Evolutionary conservation across 441 rosid species (phyloP).

Genomic region (Erodium moschatum): DNA sequence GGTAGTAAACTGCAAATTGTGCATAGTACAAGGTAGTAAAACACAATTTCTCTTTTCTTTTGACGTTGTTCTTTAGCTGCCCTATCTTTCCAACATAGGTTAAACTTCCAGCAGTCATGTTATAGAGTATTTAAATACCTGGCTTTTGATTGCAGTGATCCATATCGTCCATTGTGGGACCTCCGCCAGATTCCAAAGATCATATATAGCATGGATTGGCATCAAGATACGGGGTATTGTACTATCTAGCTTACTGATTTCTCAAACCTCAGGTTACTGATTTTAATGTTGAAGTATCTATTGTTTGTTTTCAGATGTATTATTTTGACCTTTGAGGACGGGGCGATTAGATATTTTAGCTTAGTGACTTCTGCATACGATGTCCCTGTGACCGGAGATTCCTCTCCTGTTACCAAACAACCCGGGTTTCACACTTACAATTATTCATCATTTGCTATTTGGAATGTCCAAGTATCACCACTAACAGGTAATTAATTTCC

Average conservation of each 20-base stretch:
- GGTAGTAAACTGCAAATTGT: too few relatives aligned
- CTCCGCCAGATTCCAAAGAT: constrained; percentile 54
- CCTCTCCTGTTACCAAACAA: constrained; percentile 47
- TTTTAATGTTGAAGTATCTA: constrained; percentile 12
- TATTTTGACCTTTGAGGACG: constrained; percentile 69
- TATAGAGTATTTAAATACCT: constrained; percentile 17
- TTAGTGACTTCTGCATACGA: constrained; percentile 68
- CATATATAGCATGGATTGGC: constrained; percentile 73
- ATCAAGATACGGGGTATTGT: constrained; percentile 57
- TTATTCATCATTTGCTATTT: constrained; percentile 63
- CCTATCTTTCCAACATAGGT: not conserved
- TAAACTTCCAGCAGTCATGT: not conserved
- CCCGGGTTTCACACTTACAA: constrained; percentile 54
- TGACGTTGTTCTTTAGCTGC: not conserved
- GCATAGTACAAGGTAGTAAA: too few relatives aligned
- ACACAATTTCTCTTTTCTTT: too few relatives aligned
- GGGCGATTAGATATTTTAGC: constrained; percentile 62
- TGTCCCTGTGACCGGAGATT: constrained; percentile 61
- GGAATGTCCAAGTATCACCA: constrained; percentile 80
- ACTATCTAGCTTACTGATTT: constrained; percentile 5
- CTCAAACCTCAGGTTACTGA: not conserved
- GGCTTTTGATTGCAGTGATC: constrained; percentile 53
- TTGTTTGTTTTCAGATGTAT: constrained; percentile 46
- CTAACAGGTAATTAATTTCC: constrained; percentile 41
- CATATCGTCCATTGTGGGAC: constrained; percentile 78